Evolutionary conservation across 768 basidiomycete genomes (phyloP).

Genomic region (Hortiboletus campestris): DNA sequence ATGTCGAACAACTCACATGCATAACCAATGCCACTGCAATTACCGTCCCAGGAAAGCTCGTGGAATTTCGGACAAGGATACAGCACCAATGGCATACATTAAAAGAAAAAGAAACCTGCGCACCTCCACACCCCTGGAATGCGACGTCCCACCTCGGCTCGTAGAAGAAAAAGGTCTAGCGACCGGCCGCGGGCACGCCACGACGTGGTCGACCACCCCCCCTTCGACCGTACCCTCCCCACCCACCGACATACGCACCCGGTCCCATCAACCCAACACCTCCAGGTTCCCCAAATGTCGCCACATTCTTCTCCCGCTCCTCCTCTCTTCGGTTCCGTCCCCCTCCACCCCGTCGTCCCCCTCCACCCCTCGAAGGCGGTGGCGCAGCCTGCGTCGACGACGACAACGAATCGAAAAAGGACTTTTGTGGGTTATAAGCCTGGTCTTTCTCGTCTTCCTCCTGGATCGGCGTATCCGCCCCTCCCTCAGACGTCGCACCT

Average conservation of each 20-base stretch:
- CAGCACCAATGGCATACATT: constrained; percentile 14
- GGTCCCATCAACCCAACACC: constrained; percentile 76
- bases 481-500: constrained; percentile 30
- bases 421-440: constrained; percentile 75
- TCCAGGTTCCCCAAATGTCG: constrained; percentile 85
- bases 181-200: constrained; percentile 19
- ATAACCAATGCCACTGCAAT: too few species aligned
- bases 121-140: background rate
- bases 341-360: constrained; percentile 42
- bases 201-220: constrained; percentile 46
- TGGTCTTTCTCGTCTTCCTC: constrained; percentile 39
- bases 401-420: constrained; percentile 76
- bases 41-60: background rate
- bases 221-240: constrained; percentile 65
- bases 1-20: background rate
- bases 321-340: constrained; percentile 77
- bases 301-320: constrained; percentile 79
- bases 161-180: constrained; percentile 13
- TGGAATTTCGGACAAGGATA: constrained; percentile 4
- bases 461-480: constrained; percentile 25
- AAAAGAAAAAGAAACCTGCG: background rate
- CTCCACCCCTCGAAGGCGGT: constrained; percentile 36
- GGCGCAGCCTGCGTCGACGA: constrained; percentile 43
- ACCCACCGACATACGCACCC: constrained; percentile 75
- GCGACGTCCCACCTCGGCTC: background rate